Evolutionary conservation across 805 yeast species (phyloP), one percentile per base, ranked within the genome.

Genomic region (Candida maesae): DNA sequence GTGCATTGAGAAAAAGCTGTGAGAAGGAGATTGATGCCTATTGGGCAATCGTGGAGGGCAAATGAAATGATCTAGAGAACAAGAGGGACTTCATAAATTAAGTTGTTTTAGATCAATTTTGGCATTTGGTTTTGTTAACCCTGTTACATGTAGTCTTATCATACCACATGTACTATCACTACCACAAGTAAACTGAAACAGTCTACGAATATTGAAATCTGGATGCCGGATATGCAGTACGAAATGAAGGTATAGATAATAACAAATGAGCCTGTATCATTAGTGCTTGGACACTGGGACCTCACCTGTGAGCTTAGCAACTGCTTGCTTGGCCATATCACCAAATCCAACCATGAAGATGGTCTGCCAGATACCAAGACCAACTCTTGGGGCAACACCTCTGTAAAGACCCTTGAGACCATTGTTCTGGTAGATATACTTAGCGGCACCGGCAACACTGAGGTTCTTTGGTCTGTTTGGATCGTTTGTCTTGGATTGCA

Each of bases 331-430:
- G 25, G 89, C 89, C 66, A 89, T 86, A 60, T 93, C 99, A 63
- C 98, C 99, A 52, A 93, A 79, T 11, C 96, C 96, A 45, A 91
- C 98, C 98, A 91, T 91, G 65, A 95, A 91, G 34, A 91, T 88
- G 3, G 98, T 91, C 72, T 93, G 99, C 97, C 98, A 93, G 49
- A 91, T 83, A 57, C 98, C 95, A 51, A 93, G 76, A 42, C 95
- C 97, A 53, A 93, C 78, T 74, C 99, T 84, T 54, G 99, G 98
- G 13, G 98, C 80, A 33, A 90, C 96, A 61, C 99, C 99, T 65
- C 96, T 78, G 64, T 90, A 93, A 48, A 93, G 76, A 44, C 99
- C 99, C 66, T 78, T 80, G 44, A 90, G 45, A 53, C 99, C 99
- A 60, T 82, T 86, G 53, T 80, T 77, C 36, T 72, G 55, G 67